These are phyloP conservation scores for Primulina tabacum DNA, from an alignment of 257 asterid genomes.

Conservation along the genomic window DNA sequence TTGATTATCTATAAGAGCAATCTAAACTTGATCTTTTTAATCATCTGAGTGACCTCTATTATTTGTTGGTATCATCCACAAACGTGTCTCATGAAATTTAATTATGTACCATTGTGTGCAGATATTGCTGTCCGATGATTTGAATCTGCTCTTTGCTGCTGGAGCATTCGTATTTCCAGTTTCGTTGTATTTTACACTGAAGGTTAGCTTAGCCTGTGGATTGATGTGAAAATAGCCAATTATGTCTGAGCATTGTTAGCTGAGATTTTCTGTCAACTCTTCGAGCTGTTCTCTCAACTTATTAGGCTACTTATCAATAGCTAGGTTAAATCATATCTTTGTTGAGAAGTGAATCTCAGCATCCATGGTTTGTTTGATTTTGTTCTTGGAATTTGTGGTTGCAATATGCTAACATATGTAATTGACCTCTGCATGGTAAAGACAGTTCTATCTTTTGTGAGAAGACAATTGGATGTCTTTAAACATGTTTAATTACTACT, in stretches of 20 bases:
- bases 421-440: background rate
- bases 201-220: slow-evolving; percentile 47
- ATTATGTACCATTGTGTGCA: slow-evolving; percentile 37
- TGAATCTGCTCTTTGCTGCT: slow-evolving; percentile 66
- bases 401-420: slow-evolving; percentile 3
- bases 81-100: slow-evolving; percentile 9
- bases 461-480: background rate
- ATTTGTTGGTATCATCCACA: slow-evolving; percentile 6
- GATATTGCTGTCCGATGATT: slow-evolving; percentile 67
- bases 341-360: slow-evolving; percentile 11
- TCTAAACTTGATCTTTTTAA: slow-evolving; percentile 1
- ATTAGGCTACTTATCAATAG: slow-evolving; percentile 6
- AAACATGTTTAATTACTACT: slow-evolving; percentile 6
- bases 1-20: slow-evolving; percentile 7
- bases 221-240: background rate
- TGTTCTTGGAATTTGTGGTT: slow-evolving; percentile 1
- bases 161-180: slow-evolving; percentile 85
- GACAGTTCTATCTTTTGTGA: background rate
- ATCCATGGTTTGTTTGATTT: slow-evolving; percentile 5
- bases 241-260: slow-evolving; percentile 7
- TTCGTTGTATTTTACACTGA: slow-evolving; percentile 70
- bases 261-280: slow-evolving; percentile 3
- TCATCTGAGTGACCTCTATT: slow-evolving; percentile 13
- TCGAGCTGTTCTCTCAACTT: slow-evolving; percentile 12
- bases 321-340: slow-evolving; percentile 10